Conservation (phyloP, 768 basidiomycete species). For the Lactifluus subvellereus region DNA sequence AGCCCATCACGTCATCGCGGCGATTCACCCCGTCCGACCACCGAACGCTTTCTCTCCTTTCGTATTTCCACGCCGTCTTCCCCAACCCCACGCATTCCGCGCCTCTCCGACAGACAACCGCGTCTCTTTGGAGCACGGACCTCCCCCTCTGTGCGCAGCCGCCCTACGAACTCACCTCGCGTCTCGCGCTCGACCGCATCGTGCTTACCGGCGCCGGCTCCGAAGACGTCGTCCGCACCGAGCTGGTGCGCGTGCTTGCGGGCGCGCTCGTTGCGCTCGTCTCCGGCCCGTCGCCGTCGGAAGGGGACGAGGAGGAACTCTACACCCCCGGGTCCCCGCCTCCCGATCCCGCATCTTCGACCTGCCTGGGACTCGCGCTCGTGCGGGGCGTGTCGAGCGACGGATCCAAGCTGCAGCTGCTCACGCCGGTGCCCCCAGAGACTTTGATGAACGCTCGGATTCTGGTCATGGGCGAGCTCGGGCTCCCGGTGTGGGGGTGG, state of each 20-base stretch:
- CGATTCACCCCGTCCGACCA: conserved; percentile 61
- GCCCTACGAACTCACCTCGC: conserved; percentile 69
- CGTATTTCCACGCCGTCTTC: conserved; percentile 64
- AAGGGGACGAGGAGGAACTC: conserved; percentile 32
- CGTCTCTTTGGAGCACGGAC: conserved; percentile 56
- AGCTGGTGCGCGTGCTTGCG: conserved; percentile 68
- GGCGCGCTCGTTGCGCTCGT: conserved; percentile 78
- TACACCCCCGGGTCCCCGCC: conserved; percentile 52
- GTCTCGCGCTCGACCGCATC: conserved; percentile 53
- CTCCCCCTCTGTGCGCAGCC: conserved; percentile 59
- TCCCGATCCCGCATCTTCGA: conserved; percentile 56
- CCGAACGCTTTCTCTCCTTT: conserved; percentile 61
- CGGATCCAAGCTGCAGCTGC: conserved; percentile 51
- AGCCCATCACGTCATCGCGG: conserved; percentile 40
- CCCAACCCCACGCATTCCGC: conserved; percentile 28
- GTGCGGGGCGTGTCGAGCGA: conserved; percentile 44
- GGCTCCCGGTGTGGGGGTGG: conserved; percentile 84
- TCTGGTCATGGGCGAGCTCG: conserved; percentile 82
- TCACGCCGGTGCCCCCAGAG: conserved; percentile 64
- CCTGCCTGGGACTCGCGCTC: conserved; percentile 71
- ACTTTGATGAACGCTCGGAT: conserved; percentile 41
- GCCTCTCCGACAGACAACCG: conserved; percentile 30
- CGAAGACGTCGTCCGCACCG: conserved; percentile 71
- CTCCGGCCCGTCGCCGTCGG: conserved; percentile 20
- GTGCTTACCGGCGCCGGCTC: conserved; percentile 65